Conservation (phyloP, 2,329 filamentous ascomycete species). For the Sporothrix mexicana region DNA sequence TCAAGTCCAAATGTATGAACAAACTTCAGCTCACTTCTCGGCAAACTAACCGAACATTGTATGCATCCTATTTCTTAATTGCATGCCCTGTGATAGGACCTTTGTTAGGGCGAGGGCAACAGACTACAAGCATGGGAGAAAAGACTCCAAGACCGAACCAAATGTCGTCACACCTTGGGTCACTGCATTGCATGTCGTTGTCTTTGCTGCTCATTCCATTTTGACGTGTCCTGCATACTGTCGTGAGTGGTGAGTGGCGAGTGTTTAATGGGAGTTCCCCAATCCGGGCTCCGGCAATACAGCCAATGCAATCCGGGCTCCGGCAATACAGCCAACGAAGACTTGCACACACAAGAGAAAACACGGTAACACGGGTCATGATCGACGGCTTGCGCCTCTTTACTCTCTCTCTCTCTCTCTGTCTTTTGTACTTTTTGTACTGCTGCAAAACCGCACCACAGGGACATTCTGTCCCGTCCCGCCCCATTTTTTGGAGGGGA, state of each 20-base stretch:
- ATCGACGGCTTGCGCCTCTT: slow-evolving; percentile 17
- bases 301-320: slow-evolving; percentile 25
- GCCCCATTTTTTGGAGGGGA: neutral
- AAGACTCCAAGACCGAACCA: neutral
- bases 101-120: neutral
- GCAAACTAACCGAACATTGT: neutral
- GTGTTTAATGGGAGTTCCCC: slow-evolving; percentile 25
- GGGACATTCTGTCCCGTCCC: slow-evolving; percentile 9
- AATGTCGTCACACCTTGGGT: slow-evolving; percentile 8
- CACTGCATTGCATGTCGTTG: neutral
- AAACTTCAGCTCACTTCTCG: neutral
- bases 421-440: too few relatives aligned
- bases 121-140: too few relatives aligned
- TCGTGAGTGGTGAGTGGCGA: neutral
- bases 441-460: neutral
- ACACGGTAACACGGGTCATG: neutral
- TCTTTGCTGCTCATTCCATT: neutral
- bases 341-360: neutral
- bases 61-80: neutral
- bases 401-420: neutral
- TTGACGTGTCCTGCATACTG: slow-evolving; percentile 4
- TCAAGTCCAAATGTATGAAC: neutral
- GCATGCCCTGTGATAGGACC: neutral
- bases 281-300: slow-evolving; percentile 28
- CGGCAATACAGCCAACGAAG: neutral